phyloP scores from a whole-genome alignment of 371 early-diverging fungal species.

The Basidiobolus meristosporus region DNA sequence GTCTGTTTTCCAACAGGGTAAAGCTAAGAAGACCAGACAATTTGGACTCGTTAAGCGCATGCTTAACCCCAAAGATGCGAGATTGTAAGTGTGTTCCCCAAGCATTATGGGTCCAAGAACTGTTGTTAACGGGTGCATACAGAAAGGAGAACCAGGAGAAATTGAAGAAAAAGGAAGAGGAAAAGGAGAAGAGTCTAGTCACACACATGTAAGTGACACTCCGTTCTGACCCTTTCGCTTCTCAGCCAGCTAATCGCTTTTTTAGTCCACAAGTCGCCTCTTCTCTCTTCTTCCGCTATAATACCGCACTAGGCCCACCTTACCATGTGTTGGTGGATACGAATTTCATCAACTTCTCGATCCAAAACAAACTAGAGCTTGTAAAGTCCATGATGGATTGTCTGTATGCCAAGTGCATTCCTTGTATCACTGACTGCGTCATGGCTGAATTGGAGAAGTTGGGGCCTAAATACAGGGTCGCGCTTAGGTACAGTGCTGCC shows the following conservation, averaged over 20 bases:
- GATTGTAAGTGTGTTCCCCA: constrained; percentile 33
- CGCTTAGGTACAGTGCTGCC: constrained; percentile 54
- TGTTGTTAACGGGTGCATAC: constrained; percentile 3
- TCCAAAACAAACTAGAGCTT: constrained; percentile 97
- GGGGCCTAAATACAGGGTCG: constrained; percentile 93
- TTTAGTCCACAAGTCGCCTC: constrained; percentile 76
- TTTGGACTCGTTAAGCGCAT: constrained; percentile 86
- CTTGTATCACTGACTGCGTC: constrained; percentile 99
- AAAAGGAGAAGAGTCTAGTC: constrained; percentile 45
- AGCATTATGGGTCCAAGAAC: too few relatives aligned
- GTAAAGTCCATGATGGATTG: constrained; percentile 97
- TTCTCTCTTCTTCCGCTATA: constrained; percentile 93
- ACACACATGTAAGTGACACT: constrained; percentile 49
- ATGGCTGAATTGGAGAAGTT: constrained; percentile 99
- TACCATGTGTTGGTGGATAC: constrained; percentile 98
- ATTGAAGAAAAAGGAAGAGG: constrained; percentile 43
- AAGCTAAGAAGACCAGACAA: constrained; percentile 80
- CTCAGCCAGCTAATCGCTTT: neutral
- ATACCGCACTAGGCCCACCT: constrained; percentile 93
- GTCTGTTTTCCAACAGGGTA: constrained; percentile 31
- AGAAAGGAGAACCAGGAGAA: constrained; percentile 67
- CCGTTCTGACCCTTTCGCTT: neutral
- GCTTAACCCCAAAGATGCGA: constrained; percentile 71
- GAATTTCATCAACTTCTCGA: constrained; percentile 99
- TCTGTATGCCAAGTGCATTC: constrained; percentile 90